Base-by-base conservation (phyloP, 495 filamentous ascomycete species). In the Evernia prunastri region DNA sequence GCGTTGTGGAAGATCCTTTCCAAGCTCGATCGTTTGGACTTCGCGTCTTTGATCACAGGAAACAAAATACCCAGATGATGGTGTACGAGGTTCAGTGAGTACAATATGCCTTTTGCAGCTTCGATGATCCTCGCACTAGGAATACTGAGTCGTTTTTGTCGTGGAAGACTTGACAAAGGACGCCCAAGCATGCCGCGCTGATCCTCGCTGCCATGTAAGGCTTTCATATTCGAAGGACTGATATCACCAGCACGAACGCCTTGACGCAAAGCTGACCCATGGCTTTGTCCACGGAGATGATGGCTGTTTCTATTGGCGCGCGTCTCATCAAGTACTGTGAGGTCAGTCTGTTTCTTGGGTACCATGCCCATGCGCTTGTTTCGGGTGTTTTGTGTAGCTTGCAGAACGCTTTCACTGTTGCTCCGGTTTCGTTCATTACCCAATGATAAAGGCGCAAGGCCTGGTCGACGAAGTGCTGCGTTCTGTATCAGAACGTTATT, bases 361-460 rank as follows among this genome's bases (percentile, higher is more conserved):
- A 96, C 85, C 35, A 95, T 86, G 8, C 92, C 92, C 90, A 96
- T 96, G 9, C 93, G 84, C 68, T 87, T 86, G 61, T 71, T 81
- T 64, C 76, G 88, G 72, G 70, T 82, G 70, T 61, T 84, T 77
- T 80, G 77, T 13, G 84, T 82, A 27, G 81, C 81, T 49, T 86
- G 82, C 40, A 90, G 81, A 20, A 90, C 80, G 29, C 89, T 91
- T 72, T 97, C 93, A 63, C 91, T 96, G 67, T 96, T 94, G 68
- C 91, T 96, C 53, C 93, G 85, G 53, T 90, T 85, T 31, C 92
- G 84, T 70, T 97, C 93, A 70, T 87, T 93, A 13, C 82, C 80
- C 54, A 87, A 82, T 15, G 82, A 78, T 40, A 91, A 76, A 40
- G 90, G 89, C 70, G 86, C 81, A 36, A 89, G 78, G 20, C 83